Conservation (phyloP, 1,139 yeast genomes). For the Blastobotrys capitulatus region DNA sequence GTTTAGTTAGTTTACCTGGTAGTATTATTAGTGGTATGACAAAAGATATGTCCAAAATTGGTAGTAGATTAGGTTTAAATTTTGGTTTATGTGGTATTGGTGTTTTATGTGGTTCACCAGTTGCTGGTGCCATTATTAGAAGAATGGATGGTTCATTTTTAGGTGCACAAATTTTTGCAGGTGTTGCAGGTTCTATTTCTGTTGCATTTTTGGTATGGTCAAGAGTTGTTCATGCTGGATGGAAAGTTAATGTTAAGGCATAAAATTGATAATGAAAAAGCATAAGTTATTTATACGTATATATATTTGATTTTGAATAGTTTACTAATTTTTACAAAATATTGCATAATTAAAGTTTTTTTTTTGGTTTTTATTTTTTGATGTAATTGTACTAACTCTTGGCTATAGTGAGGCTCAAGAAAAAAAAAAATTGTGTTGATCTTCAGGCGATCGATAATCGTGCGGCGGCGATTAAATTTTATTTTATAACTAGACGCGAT, state of each 20-base stretch:
- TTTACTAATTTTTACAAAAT: neutral
- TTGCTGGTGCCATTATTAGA: conserved; percentile 44
- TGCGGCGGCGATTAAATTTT: too few relatives aligned
- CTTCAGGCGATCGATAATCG: too few relatives aligned
- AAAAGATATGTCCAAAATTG: conserved; percentile 35
- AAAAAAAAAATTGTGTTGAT: too few relatives aligned
- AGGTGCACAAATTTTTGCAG: conserved; percentile 22
- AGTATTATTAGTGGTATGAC: conserved; percentile 46
- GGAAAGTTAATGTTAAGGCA: conserved; percentile 6
- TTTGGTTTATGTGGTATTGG: conserved; percentile 52
- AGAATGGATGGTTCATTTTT: conserved; percentile 20
- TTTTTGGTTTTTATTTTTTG: neutral
- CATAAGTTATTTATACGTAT: neutral
- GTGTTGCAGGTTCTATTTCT: conserved; percentile 14
- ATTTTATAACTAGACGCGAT: too few relatives aligned
- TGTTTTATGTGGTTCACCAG: conserved; percentile 48
- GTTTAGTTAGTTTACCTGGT: conserved; percentile 42
- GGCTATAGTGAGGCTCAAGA: too few relatives aligned
- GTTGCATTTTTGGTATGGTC: conserved; percentile 64
- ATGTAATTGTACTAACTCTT: neutral
- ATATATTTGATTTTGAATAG: too few relatives aligned
- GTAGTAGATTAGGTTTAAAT: conserved; percentile 54
- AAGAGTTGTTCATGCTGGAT: conserved; percentile 7
- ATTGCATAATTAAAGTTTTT: neutral
- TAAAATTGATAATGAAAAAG: neutral